Conservation (phyloP, 2,329 filamentous ascomycete genomes). For the Xylariaceae sp. region DNA sequence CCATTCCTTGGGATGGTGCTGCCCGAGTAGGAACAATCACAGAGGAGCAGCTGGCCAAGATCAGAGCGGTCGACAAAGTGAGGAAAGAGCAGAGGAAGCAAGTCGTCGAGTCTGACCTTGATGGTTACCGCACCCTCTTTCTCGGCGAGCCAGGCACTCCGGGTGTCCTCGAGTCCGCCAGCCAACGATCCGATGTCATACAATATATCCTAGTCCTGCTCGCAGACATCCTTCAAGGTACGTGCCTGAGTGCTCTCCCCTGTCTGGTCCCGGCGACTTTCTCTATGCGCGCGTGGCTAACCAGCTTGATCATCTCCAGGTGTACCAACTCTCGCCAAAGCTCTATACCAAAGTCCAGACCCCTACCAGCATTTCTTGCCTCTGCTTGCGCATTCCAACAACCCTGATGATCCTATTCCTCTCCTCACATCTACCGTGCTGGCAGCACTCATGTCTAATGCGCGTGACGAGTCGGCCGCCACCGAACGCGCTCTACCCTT, state of each 20-base stretch:
- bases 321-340: conserved; percentile 73
- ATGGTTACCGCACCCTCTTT: conserved; percentile 77
- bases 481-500: conserved; percentile 73
- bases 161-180: conserved; percentile 78
- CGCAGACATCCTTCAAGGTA: conserved; percentile 84
- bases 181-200: conserved; percentile 83
- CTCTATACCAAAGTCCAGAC: conserved; percentile 71
- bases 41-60: conserved; percentile 89
- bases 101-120: conserved; percentile 74
- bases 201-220: conserved; percentile 93
- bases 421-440: conserved; percentile 87
- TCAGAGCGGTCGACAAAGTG: conserved; percentile 94
- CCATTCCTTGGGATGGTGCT: conserved; percentile 97
- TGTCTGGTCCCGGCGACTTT: conserved; percentile 3
- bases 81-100: conserved; percentile 86
- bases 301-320: conserved; percentile 39
- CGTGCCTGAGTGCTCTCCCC: conserved; percentile 22
- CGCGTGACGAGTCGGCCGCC: conserved; percentile 60
- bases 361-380: conserved; percentile 83
- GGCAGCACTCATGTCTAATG: conserved; percentile 70
- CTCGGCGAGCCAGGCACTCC: conserved; percentile 69
- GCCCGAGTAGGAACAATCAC: conserved; percentile 91
- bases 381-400: conserved; percentile 76
- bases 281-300: background rate
- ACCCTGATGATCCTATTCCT: conserved; percentile 74